Base-by-base conservation (phyloP, 805 yeast genomes). In the Kodamaea jinghongensis region DNA sequence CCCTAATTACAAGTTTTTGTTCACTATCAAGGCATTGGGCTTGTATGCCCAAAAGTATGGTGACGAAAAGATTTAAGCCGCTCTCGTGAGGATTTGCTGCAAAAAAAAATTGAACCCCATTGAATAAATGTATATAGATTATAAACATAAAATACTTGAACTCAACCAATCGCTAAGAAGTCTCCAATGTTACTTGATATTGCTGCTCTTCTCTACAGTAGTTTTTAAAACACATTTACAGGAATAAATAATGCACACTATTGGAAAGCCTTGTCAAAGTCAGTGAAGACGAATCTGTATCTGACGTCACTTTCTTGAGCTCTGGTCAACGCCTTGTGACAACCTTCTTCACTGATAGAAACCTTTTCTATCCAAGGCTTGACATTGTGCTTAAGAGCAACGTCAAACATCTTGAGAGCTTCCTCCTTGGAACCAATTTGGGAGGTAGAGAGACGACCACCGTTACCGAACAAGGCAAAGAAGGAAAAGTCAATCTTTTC, bases 21-120 rank as follows among this genome's bases (percentile, higher is more conserved):
- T 93, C 61, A 83, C 97, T 1, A 84, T 91, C 51, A 93, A 93
- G 63, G 99, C 99, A 0, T 66, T 93, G 31, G 98, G 98, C 1
- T 68, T 91, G 51, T 89, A 67, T 41, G 46, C 51, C 7, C 52
- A 60, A 12, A 58, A 52, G 38, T 65, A 50, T 41, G 70, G 66
- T 7, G 48, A 52, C 40, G 42, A 50, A 34, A 5, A 27, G 13
- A n/a, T 27, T 9, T 27, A 20, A 20, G n/a, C n/a, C n/a, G n/a
- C n/a, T n/a, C n/a, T n/a, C n/a, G n/a, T n/a, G n/a, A n/a, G n/a
- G n/a, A n/a, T n/a, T n/a, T n/a, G n/a, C n/a, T n/a, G n/a, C n/a
- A n/a, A 28, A 27, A 11, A 27, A 27, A 6, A 27, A 27, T 27
- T 14, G 12, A 11, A 8, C 26, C 26, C 7, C 7, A 8, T 11